phyloP scores from a whole-genome alignment of 129 eudicot species.

The Artemisia argyi region DNA sequence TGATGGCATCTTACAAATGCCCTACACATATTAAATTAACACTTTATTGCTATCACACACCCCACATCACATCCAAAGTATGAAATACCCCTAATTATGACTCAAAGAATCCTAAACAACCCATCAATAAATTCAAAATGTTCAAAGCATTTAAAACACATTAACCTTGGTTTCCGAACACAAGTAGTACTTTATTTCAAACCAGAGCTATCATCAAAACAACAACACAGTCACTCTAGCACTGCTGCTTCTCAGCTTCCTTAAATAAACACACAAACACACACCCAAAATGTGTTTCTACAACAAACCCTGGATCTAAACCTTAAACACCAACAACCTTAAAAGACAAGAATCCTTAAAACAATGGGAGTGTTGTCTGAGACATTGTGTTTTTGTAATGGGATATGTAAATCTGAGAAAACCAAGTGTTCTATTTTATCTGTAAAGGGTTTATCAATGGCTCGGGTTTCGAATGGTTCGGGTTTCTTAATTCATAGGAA shows the following conservation, averaged over 20 bases:
- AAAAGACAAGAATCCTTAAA: not conserved
- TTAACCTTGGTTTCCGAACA: not conserved
- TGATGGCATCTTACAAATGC: no score
- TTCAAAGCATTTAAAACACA: not conserved
- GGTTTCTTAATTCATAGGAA: constrained; percentile 84
- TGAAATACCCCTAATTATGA: not conserved
- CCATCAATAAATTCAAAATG: not conserved
- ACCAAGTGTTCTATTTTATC: constrained; percentile 72
- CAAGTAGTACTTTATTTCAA: constrained; percentile 1
- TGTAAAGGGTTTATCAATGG: constrained; percentile 73
- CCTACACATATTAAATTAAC: no score
- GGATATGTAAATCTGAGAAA: constrained; percentile 90
- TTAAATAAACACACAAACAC: not conserved
- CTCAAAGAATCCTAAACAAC: constrained; percentile 4
- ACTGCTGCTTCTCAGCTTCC: not conserved
- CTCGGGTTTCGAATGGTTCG: constrained; percentile 51
- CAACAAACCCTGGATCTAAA: constrained; percentile 39
- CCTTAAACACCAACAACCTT: not conserved
- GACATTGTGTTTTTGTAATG: constrained; percentile 93
- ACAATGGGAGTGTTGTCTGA: constrained; percentile 76
- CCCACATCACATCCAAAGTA: no score
- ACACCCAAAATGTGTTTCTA: not conserved
- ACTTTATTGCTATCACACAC: no score
- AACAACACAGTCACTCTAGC: not conserved
- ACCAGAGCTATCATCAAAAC: constrained; percentile 18